Base-by-base conservation (phyloP, 2,329 filamentous ascomycete species). In the Aspergillus versicolor region DNA sequence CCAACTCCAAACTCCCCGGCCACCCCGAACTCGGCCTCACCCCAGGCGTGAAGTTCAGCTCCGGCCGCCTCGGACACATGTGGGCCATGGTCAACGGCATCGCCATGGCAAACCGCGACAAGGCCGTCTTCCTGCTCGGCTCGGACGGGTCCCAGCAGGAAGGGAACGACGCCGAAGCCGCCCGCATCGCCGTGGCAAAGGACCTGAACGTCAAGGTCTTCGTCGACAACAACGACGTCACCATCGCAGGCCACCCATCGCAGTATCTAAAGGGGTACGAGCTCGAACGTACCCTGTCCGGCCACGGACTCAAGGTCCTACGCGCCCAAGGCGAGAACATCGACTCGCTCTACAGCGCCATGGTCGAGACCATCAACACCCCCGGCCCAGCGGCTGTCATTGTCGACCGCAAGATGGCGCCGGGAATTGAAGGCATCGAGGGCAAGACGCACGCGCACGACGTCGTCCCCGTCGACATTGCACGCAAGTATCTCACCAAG, bases 121-220 rank as follows among this genome's bases (percentile, higher is more conserved):
- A 76, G 65, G 70, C 67, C 8, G 62, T 75, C 13, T 60, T 76
- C 17, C 48, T 75, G 53, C 58, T 76, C 34, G 73, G 73, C 21
- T 76, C 73, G 0, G 73, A 76, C 58, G 73, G 73, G 15, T 73
- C 73, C n/a, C 73, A 76, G 57, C 73, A 75, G 56, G 73, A 76
- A 65, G 73, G 73, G 58, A 73, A 76, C 37, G 73, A 76, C 37
- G 73, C 71, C n/a, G 73, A 76, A 57, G 73, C 73, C 8, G 73
- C 73, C 1, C 67, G 73, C 2, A 63, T 76, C 57, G 73, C 73
- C 2, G 73, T 75, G 3, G 72, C 71, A 15, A 64, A 68, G 15
- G 66, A 70, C 37, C 63, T 76, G 30, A 75, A 75, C 13, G 67
- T 76, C 41, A 76, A 76, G 65, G 48, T 76, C 12, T 68, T 76